phyloP scores from a whole-genome alignment of 768 basidiomycete genomes.

The Hericium rajendrae region DNA sequence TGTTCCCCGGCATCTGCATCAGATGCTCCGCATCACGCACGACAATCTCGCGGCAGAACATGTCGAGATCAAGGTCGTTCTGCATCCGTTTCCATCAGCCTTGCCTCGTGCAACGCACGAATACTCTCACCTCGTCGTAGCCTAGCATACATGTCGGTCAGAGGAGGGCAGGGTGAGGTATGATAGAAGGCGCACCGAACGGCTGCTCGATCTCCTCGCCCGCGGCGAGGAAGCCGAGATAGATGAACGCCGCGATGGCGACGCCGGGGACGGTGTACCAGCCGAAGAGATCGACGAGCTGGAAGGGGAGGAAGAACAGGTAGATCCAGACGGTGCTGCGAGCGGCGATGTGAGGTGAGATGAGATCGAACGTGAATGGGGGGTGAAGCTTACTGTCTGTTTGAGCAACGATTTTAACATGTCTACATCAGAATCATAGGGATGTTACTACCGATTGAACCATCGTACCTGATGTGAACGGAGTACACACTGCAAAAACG shows the following conservation, averaged over 20 bases:
- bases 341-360: neutral
- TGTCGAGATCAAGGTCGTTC: slow-evolving; percentile 61
- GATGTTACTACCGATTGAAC: too few relatives aligned
- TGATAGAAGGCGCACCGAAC: slow-evolving; percentile 34
- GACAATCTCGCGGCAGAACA: slow-evolving; percentile 51
- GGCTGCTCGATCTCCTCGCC: slow-evolving; percentile 66
- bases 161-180: neutral
- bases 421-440: too few relatives aligned
- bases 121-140: slow-evolving; percentile 44
- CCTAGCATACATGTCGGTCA: slow-evolving; percentile 22
- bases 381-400: slow-evolving; percentile 18
- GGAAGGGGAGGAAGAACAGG: slow-evolving; percentile 71
- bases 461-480: slow-evolving; percentile 51
- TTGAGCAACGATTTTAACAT: too few relatives aligned
- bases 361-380: too few relatives aligned
- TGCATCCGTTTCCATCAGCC: slow-evolving; percentile 15
- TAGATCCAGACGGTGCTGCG: slow-evolving; percentile 58
- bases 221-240: slow-evolving; percentile 67
- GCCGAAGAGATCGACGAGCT: slow-evolving; percentile 49
- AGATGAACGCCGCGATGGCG: slow-evolving; percentile 57
- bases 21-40: slow-evolving; percentile 47
- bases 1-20: slow-evolving; percentile 39
- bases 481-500: too few relatives aligned
- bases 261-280: slow-evolving; percentile 64
- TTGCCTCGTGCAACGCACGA: neutral